Base-by-base conservation (phyloP, 129 eudicot genomes). In the Logfia minima region DNA sequence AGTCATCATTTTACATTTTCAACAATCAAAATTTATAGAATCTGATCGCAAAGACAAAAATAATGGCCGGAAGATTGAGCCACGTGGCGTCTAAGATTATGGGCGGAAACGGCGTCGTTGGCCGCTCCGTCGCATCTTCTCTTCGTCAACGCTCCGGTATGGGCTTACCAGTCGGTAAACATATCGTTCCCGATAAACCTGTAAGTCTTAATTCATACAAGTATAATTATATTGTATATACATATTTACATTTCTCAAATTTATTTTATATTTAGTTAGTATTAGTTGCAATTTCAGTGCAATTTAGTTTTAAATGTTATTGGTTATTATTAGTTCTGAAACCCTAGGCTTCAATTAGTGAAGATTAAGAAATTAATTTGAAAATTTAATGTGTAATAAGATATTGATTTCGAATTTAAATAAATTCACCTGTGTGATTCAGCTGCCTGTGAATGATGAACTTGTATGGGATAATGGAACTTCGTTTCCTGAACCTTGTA, bases 131-230 rank as follows among this genome's bases (percentile, higher is more conserved):
- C 79, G 84, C 79, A 72, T 82, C 96, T 45, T 87, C 98, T 43
- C 91, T 90, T 67, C 98, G 97, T 70, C 88, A 77, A 59, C 93
- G 98, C 67, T 82, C 98, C 79, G 98, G 98, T 71, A 94, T 94
- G 98, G 98, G 98, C 14, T 90, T 94, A 70, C 97, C 98, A 69
- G 98, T 94, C 79, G 96, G 98, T 84, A 94, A 86, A 68, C 96
- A 91, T 83, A 91, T 91, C 86, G 92, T 94, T 73, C 98, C 97
- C 55, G 89, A 91, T 24, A 94, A 80, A 55, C 98, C 97, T 58
- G 97, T 94, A 84, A 77, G 73, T 52, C 65, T 18, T 63, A 8
- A 4, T 28, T 29, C 17, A 32, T 77, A 58, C 60, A 18, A 11
- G 0, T 35, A 17, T 64, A 34, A 34, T 34, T 26, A 26, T 26